These are phyloP conservation scores for Irpex sp. DNA, from an alignment of 1,284 basidiomycete species.

Conservation along the genomic window DNA sequence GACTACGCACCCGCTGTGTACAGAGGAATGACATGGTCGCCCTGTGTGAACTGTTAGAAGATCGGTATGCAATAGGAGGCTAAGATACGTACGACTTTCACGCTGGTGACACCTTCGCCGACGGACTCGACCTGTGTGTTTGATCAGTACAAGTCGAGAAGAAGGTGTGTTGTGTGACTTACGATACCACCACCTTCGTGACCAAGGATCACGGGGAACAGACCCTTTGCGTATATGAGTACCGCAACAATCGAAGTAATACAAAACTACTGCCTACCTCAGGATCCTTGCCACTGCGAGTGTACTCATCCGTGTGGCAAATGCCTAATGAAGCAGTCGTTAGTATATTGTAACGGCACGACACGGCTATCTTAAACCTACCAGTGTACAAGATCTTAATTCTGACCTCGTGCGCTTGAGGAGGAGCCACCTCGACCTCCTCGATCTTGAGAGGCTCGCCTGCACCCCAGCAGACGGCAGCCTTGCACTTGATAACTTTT, in stretches of 20 bases:
- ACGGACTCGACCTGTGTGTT: slow-evolving; percentile 63
- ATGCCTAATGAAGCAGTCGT: slow-evolving; percentile 52
- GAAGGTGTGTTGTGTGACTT: slow-evolving; percentile 23
- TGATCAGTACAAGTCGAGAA: neutral
- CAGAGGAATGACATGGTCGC: slow-evolving; percentile 92
- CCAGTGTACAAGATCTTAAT: slow-evolving; percentile 91
- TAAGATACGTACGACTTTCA: slow-evolving; percentile 50
- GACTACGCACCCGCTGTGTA: slow-evolving; percentile 76
- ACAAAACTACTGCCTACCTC: slow-evolving; percentile 50
- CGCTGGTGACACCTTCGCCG: slow-evolving; percentile 89
- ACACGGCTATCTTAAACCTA: slow-evolving; percentile 29
- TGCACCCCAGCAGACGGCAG: slow-evolving; percentile 95
- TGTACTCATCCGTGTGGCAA: slow-evolving; percentile 98
- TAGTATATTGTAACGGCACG: slow-evolving; percentile 1
- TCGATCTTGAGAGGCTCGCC: slow-evolving; percentile 88
- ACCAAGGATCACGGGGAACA: slow-evolving; percentile 93
- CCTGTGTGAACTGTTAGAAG: slow-evolving; percentile 33
- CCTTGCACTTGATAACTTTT: slow-evolving; percentile 87
- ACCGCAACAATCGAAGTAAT: slow-evolving; percentile 5
- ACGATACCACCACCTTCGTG: slow-evolving; percentile 88
- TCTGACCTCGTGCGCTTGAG: slow-evolving; percentile 87
- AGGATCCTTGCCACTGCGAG: slow-evolving; percentile 93
- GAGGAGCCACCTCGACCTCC: slow-evolving; percentile 91
- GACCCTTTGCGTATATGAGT: slow-evolving; percentile 48
- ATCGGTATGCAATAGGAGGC: slow-evolving; percentile 14